Conservation (phyloP, 495 filamentous ascomycete genomes). For the Daldinia bambusicola region DNA sequence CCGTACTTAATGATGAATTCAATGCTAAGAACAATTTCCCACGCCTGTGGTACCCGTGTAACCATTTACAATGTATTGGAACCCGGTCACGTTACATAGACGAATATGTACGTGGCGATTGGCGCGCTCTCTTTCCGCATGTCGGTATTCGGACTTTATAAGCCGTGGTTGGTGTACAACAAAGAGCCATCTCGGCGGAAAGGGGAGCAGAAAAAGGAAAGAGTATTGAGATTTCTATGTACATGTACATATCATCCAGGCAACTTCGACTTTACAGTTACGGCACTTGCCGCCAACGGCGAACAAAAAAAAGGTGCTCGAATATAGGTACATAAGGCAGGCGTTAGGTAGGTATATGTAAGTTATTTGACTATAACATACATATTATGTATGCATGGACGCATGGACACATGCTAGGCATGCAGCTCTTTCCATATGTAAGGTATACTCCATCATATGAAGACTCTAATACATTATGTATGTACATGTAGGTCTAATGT, state of each 20-base stretch:
- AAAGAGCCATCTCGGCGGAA: conserved; percentile 22
- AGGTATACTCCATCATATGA: background rate
- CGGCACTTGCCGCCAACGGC: conserved; percentile 30
- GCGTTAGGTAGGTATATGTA: background rate
- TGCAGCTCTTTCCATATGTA: background rate
- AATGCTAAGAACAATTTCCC: conserved; percentile 18
- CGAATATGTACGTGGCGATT: conserved; percentile 11
- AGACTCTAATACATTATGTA: background rate
- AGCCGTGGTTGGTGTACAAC: conserved; percentile 12
- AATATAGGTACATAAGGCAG: conserved; percentile 4
- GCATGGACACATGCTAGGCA: background rate
- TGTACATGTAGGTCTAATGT: conserved; percentile 6
- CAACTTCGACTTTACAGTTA: background rate
- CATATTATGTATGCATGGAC: background rate
- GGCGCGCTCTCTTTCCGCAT: conserved; percentile 34
- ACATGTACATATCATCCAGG: background rate
- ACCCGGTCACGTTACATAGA: conserved; percentile 23
- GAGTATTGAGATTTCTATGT: background rate
- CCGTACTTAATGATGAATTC: background rate
- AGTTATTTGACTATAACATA: too few species aligned
- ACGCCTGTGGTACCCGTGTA: conserved; percentile 33
- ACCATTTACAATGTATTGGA: conserved; percentile 17
- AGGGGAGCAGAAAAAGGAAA: conserved; percentile 20
- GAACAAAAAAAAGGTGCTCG: conserved; percentile 15
- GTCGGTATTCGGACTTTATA: conserved; percentile 43